phyloP scores from a whole-genome alignment of 78 protist species.

The Goniomonas avonlea region DNA sequence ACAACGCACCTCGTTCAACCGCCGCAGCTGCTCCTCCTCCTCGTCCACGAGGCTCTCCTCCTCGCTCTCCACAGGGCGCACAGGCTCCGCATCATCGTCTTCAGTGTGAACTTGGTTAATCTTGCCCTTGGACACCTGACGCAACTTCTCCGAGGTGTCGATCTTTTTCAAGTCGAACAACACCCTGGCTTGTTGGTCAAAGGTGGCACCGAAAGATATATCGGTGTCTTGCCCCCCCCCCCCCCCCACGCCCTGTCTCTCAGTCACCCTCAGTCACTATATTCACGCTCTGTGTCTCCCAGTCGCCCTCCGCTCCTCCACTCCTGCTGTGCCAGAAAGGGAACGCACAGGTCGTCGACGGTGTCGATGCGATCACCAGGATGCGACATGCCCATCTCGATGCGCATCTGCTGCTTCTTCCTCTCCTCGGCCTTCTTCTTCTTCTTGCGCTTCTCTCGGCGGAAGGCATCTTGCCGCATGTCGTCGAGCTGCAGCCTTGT shows the following conservation, averaged over 20 bases:
- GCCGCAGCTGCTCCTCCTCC: not conserved
- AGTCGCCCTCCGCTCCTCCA: not conserved
- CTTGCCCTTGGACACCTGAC: not conserved
- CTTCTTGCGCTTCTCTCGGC: conserved; percentile 1
- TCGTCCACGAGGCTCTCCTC: not conserved
- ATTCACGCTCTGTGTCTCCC: not conserved
- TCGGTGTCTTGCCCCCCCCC: not conserved
- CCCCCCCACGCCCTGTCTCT: not conserved
- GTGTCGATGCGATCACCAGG: not conserved
- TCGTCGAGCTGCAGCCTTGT: not conserved
- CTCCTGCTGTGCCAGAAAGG: not conserved
- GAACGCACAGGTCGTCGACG: not conserved
- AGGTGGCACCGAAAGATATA: not conserved
- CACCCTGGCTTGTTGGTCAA: not conserved
- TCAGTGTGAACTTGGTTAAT: not conserved
- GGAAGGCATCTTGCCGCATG: not conserved
- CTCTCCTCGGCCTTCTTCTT: conserved; percentile 24
- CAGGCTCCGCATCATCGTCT: not conserved
- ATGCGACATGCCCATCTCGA: not conserved
- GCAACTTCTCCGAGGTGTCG: not conserved
- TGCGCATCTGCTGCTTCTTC: not conserved
- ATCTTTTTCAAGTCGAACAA: not conserved
- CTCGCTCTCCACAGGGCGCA: too few relatives aligned
- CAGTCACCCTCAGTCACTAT: not conserved
- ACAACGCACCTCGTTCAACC: too few relatives aligned